phyloP scores from a whole-genome alignment of 2,329 filamentous ascomycete species.

The Hirsutella thompsonii region DNA sequence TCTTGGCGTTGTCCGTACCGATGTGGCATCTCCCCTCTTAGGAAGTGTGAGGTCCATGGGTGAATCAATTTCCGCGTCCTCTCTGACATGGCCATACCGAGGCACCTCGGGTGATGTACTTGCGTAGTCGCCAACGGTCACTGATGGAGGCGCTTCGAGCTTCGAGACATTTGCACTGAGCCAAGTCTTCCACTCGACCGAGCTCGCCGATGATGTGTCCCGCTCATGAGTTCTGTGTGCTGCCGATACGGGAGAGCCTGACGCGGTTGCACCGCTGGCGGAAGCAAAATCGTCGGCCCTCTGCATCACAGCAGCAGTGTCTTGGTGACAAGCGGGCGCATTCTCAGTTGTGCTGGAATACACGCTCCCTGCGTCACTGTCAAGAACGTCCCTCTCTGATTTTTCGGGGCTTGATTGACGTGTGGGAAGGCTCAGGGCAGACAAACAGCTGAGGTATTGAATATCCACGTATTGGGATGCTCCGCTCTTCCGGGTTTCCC shows the following conservation, averaged over 20 bases:
- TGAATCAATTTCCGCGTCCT: slow-evolving; percentile 34
- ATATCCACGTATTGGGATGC: slow-evolving; percentile 14
- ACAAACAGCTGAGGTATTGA: slow-evolving; percentile 27
- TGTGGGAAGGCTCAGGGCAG: slow-evolving; percentile 23
- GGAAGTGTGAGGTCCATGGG: slow-evolving; percentile 6
- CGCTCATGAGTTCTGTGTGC: slow-evolving; percentile 16
- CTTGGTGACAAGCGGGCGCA: slow-evolving; percentile 3
- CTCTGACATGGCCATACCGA: slow-evolving; percentile 29
- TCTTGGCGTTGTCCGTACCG: background rate
- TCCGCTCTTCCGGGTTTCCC: slow-evolving; percentile 16
- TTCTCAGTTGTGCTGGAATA: slow-evolving; percentile 26
- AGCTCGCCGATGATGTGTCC: slow-evolving; percentile 29
- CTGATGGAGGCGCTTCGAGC: slow-evolving; percentile 19
- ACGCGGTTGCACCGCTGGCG: slow-evolving; percentile 5
- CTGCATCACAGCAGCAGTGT: background rate
- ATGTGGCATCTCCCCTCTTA: background rate
- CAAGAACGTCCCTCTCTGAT: slow-evolving; percentile 24
- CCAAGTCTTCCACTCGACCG: slow-evolving; percentile 42
- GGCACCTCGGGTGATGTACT: slow-evolving; percentile 2
- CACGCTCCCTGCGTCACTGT: slow-evolving; percentile 32
- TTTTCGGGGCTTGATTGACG: slow-evolving; percentile 24
- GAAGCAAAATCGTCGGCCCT: too few relatives aligned
- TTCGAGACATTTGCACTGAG: slow-evolving; percentile 38
- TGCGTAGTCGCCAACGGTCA: slow-evolving; percentile 5
- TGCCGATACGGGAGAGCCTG: slow-evolving; percentile 2